These are phyloP conservation scores for Stagonosporopsis tanaceti DNA, from an alignment of 2,329 filamentous ascomycete genomes.

Conservation along the genomic window DNA sequence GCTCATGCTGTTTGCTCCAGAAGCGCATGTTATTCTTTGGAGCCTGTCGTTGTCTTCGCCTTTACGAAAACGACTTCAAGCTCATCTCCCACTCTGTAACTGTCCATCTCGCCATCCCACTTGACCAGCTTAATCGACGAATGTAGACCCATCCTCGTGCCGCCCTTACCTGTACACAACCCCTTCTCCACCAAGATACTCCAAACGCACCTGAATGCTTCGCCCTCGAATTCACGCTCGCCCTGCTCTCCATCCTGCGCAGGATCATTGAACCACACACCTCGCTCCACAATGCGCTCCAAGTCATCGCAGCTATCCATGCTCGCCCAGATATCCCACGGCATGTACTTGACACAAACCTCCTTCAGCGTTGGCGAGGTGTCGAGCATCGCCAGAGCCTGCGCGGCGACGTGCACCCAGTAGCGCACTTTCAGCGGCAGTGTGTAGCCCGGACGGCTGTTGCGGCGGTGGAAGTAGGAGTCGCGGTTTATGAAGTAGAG, in stretches of 20 bases:
- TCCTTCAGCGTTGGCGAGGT: slow-evolving; percentile 23
- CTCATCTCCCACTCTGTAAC: slow-evolving; percentile 43
- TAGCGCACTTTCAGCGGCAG: slow-evolving; percentile 45
- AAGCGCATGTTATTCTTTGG: not conserved
- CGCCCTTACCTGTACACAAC: not conserved
- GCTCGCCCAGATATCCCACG: slow-evolving; percentile 46
- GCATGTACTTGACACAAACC: slow-evolving; percentile 41
- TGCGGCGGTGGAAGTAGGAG: slow-evolving; percentile 31
- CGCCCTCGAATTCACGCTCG: slow-evolving; percentile 39
- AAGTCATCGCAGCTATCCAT: slow-evolving; percentile 46
- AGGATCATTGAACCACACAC: slow-evolving; percentile 39
- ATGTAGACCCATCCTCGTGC: slow-evolving; percentile 18
- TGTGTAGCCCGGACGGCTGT: slow-evolving; percentile 31
- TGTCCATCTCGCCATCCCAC: slow-evolving; percentile 45
- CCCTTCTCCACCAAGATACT: slow-evolving; percentile 23
- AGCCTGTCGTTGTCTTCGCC: not conserved
- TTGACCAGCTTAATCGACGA: slow-evolving; percentile 31
- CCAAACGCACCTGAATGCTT: slow-evolving; percentile 45
- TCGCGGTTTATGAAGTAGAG: slow-evolving; percentile 44
- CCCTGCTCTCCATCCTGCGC: slow-evolving; percentile 24
- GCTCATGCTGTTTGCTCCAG: not conserved
- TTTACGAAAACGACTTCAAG: slow-evolving; percentile 41
- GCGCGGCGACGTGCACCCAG: slow-evolving; percentile 42
- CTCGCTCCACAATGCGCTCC: slow-evolving; percentile 33
- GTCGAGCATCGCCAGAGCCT: slow-evolving; percentile 39